Evolutionary conservation across 495 filamentous ascomycete genomes (phyloP), one percentile per base, ranked within the genome.

Genomic region (Annulohypoxylon stygium): DNA sequence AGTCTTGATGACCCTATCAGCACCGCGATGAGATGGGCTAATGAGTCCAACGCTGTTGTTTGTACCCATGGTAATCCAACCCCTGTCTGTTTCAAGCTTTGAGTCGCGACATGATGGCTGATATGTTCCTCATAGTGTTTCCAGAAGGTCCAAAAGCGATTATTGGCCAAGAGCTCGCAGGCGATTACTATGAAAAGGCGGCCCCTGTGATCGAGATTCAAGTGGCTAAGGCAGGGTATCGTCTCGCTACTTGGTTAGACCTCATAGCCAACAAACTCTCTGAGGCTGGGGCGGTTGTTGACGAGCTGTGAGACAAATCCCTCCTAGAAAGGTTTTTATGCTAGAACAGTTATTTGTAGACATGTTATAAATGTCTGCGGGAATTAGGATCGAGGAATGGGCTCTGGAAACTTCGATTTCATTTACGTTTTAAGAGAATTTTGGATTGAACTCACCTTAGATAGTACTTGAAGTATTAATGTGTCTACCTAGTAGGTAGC

Each of bases 221-320:
- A 79, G 86, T 97, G 74, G 93, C 92, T 2, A 91, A 89, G 76
- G 92, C 89, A 9, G 92, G 92, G 10, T 94, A 90, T 71, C 86
- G 92, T 23, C 77, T 93, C 59, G 89, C 86, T 7, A 84, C 84
- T 20, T 91, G 85, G 88, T 75, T 91, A 64, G 88, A 91, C 71
- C 73, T 83, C 65, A 87, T 90, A 58, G 81, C 76, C n/a, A 69
- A 80, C n/a, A 71, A 57, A 8, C 71, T 65, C 25, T 74, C 72
- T 34, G 55, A 65, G 41, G 45, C 57, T 34, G 55, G 65, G 41
- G 45, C 57, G 64, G 51, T 36, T 33, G 10, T 64, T 11, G 75
- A 68, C 34, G 78, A 80, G 51, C 64, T 80, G 36, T 80, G 72
- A 74, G 14, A 45, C 51, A 36, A 23, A 14, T 30, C 11, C 41